phyloP scores from a whole-genome alignment of 257 asterid species.

The Solanum pinnatisectum region DNA sequence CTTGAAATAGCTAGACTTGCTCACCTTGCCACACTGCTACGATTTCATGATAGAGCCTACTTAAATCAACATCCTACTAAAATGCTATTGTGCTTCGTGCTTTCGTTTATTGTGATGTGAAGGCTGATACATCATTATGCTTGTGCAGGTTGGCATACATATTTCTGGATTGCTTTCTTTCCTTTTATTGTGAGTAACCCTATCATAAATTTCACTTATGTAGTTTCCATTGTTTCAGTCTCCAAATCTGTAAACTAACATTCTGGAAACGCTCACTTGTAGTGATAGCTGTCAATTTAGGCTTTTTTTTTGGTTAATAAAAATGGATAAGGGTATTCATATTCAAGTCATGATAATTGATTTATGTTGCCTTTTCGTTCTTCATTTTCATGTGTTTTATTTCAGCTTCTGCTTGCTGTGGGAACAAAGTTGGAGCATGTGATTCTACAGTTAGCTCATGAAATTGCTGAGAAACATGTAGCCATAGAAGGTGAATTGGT shows the following conservation, averaged over 20 bases:
- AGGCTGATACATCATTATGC: background rate
- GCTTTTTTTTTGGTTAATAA: background rate
- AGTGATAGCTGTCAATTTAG: background rate
- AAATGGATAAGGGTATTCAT: background rate
- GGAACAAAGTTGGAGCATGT: slow-evolving; percentile 96
- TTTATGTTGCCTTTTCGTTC: background rate
- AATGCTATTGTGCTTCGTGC: background rate
- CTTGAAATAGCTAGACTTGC: background rate
- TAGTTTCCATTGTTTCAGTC: background rate
- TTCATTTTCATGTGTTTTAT: background rate
- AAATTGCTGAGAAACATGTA: slow-evolving; percentile 34
- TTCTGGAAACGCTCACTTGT: background rate
- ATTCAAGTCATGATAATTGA: background rate
- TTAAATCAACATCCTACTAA: too few relatives aligned
- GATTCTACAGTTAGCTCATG: slow-evolving; percentile 47
- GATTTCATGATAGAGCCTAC: background rate
- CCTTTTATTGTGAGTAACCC: slow-evolving; percentile 30
- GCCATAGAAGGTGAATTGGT: slow-evolving; percentile 39
- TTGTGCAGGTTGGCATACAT: slow-evolving; percentile 79
- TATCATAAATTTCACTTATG: background rate
- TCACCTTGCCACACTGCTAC: background rate
- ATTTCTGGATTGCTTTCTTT: slow-evolving; percentile 21
- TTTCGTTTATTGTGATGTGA: background rate
- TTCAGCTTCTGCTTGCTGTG: slow-evolving; percentile 82
- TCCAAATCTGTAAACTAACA: background rate